Conservation (phyloP, 140 eudicot species). For the Bidens hawaiensis region DNA sequence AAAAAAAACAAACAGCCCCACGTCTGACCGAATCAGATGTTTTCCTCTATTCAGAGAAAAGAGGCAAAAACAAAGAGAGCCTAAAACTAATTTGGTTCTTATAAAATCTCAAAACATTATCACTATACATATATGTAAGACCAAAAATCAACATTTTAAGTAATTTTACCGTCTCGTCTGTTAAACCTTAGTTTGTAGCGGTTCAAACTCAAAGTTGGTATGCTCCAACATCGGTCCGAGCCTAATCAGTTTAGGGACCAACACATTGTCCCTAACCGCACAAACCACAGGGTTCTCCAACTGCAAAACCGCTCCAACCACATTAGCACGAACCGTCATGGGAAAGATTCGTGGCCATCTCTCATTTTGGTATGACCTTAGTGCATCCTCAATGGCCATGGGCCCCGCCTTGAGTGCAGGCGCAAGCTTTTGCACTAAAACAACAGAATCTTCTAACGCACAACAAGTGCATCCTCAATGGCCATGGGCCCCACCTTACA, state of each 20-base stretch:
- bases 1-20: no score
- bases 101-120: not conserved
- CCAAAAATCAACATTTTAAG: not conserved
- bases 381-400: conserved; percentile 50
- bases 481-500: conserved; percentile 49
- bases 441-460: conserved; percentile 87
- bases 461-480: conserved; percentile 94
- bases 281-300: conserved; percentile 74
- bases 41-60: no score
- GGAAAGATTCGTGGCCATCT: conserved; percentile 83
- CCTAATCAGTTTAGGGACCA: conserved; percentile 68
- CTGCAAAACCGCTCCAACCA: conserved; percentile 71
- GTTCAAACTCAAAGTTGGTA: conserved; percentile 71
- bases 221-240: conserved; percentile 73
- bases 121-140: not conserved
- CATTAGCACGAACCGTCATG: conserved; percentile 61
- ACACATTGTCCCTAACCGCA: conserved; percentile 52
- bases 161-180: not conserved
- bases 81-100: not conserved
- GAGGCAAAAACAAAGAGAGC: no score
- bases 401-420: conserved; percentile 48
- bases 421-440: conserved; percentile 54
- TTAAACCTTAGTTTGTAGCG: conserved; percentile 20
- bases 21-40: no score
- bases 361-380: conserved; percentile 52